Evolutionary conservation across 2,329 filamentous ascomycete genomes (phyloP), one percentile per base, ranked within the genome.

Genomic region (Phialophora chinensis): DNA sequence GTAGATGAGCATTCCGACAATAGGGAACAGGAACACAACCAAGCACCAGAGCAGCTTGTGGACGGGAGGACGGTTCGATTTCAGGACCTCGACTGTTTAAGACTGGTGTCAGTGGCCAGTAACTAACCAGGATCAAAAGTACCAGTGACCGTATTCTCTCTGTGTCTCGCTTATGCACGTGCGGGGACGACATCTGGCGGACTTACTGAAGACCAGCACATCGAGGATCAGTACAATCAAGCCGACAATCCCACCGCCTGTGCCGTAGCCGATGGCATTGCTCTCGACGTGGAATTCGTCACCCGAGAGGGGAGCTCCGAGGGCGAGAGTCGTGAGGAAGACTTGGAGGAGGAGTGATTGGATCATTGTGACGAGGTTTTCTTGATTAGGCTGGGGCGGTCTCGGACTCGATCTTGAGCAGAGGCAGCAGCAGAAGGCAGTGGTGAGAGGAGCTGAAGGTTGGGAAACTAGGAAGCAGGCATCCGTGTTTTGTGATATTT

Each of bases 1-100:
- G 66, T 70, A 70, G 60, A 70, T 60, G 44, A 70, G 59, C 49
- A 68, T 68, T 23, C 68, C 68, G n/a, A 67, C 25, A 42, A 70
- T 66, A 12, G 68, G 68, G 66, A 70, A 70, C 14, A 70, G 56
- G 66, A 70, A 63, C 56, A 68, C 62, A 23, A 70, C 53, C 7
- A 70, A 42, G 54, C 63, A 57, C 68, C 68, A 70, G 2, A 61
- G 55, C 1, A 70, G 25, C 35, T 70, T 70, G 66, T 70, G 66
- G 23, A 42, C 12, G 11, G 60, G 59, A 38, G 68, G 68, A 7
- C 68, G 66, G 27, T 58, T 66, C 14, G 68, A 70, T 61, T 68
- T 60, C 14, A 70, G 49, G 35, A 70, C 68, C 60, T 70, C 68
- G 63, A 70, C 68, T 70, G 42, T 42, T 42, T 44, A 1, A 10